Evolutionary conservation across 371 early-diverging fungal genomes (phyloP), one percentile per base, ranked within the genome.

Genomic region (Mucor ambiguus): DNA sequence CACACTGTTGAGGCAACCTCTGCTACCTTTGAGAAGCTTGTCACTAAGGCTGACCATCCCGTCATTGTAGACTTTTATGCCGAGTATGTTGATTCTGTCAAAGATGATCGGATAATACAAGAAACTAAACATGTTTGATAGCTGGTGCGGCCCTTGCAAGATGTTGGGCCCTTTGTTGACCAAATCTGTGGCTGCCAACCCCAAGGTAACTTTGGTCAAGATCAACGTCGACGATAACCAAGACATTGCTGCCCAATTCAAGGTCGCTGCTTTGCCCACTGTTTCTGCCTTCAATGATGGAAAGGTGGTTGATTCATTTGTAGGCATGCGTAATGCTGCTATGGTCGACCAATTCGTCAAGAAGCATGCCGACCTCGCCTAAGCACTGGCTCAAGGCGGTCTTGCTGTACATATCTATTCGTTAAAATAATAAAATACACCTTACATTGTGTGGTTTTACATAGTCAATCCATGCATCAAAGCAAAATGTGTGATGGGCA

Each of bases 131-230:
- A 2, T 33, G 16, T 14, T 37, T 11, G 18, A 20, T 73, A 91
- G 90, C 26, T 94, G 94, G 94, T 94, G 94, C 74, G 89, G 89
- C 33, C 94, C 94, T 26, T 94, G 94, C 80, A 85, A 85, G 59
- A 75, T 92, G 73, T 79, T 94, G 37, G 85, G 80, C 9, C 93
- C 93, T n/a, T 64, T 86, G 10, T 72, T 94, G 20, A 71, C 82
- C 29, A 85, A 85, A 56, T 76, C 80, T 2, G 90, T 93, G 28
- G 80, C 74, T 24, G 81, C 79, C 22, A 83, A 89, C 64, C 87
- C 86, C 37, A 82, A 87, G 44, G 85, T 90, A 1, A 83, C 87
- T n/a, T 75, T 94, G 59, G 87, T 89, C 48, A 92, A 91, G 70
- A 66, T 94, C 59, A 78, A 94, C 67, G 87, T 90, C 20, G 93